These are phyloP conservation scores for Fraxinus floribunda DNA, from an alignment of 305 asterid genomes.

Conservation along the genomic window DNA sequence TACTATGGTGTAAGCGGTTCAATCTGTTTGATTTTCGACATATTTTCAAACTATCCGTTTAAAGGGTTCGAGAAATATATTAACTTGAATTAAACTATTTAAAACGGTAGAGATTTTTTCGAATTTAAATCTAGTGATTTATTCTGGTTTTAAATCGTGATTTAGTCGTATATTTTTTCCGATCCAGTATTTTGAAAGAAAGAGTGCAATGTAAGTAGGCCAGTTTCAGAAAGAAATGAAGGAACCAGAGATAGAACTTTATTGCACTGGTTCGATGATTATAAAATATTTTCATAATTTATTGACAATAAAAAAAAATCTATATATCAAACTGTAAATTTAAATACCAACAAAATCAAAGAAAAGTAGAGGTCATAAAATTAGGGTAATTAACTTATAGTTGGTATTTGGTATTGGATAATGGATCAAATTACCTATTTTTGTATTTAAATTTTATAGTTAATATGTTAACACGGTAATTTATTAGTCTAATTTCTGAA, in stretches of 20 bases:
- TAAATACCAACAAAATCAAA: no score
- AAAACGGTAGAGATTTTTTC: neutral
- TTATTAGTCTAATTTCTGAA: neutral
- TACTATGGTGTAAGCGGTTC: neutral
- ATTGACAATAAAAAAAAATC: neutral
- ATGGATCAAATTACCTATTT: neutral
- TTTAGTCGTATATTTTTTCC: no score
- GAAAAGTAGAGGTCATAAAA: neutral
- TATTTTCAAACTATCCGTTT: neutral
- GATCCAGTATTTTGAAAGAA: neutral
- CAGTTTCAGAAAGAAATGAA: neutral
- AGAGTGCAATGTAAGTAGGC: neutral
- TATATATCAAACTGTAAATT: neutral
- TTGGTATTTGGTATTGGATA: neutral
- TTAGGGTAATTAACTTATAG: neutral
- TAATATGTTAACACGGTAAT: neutral
- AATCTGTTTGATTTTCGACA: neutral
- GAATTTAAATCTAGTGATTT: no score
- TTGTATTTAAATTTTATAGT: neutral
- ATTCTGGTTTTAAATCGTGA: no score
- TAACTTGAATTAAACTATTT: no score
- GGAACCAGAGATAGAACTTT: neutral
- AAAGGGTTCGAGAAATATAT: neutral
- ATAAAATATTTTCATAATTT: neutral
- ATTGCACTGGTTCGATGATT: neutral